These are phyloP conservation scores for Panicum virgatum DNA, from an alignment of 202 grass and related monocot species.

Conservation along the genomic window DNA sequence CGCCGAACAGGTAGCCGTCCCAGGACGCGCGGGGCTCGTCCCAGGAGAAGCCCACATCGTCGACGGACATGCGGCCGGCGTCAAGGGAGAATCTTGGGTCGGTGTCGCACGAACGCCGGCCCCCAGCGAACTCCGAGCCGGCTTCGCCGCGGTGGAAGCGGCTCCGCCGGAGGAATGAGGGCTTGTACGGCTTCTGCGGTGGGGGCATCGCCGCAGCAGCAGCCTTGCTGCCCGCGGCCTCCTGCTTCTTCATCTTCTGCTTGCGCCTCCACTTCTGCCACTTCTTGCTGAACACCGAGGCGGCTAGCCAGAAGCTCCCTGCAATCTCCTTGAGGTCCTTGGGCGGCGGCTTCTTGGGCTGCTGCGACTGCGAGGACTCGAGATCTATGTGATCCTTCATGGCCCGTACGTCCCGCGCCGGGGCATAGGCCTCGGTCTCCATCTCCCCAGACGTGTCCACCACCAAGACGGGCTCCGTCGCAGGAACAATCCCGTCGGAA, in stretches of 20 bases:
- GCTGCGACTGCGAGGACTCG: constrained; percentile 55
- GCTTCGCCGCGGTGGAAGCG: constrained; percentile 44
- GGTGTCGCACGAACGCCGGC: constrained; percentile 91
- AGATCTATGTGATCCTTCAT: constrained; percentile 99
- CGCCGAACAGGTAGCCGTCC: constrained; percentile 83
- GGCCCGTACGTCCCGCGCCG: constrained; percentile 44
- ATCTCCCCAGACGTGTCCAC: constrained; percentile 59
- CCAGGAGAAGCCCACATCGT: constrained; percentile 68
- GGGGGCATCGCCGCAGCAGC: constrained; percentile 50
- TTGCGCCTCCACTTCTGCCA: constrained; percentile 93
- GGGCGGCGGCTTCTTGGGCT: constrained; percentile 51
- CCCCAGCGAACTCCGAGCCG: constrained; percentile 60
- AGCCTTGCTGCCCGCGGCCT: constrained; percentile 45
- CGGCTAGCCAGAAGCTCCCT: constrained; percentile 92
- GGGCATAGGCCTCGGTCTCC: constrained; percentile 37
- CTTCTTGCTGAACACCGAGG: constrained; percentile 99
- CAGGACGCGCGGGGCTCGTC: constrained; percentile 93
- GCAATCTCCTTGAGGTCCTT: constrained; percentile 98
- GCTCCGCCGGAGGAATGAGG: constrained; percentile 52
- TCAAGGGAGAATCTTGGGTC: constrained; percentile 93
- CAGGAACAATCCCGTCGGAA: constrained; percentile 58
- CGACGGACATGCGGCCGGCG: constrained; percentile 81
- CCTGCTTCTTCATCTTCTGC: constrained; percentile 96
- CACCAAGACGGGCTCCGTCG: constrained; percentile 49
- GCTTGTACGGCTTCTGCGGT: constrained; percentile 37